Base-by-base conservation (phyloP, 192 early-diverging fungal species). In the Chytriomyces confervae region DNA sequence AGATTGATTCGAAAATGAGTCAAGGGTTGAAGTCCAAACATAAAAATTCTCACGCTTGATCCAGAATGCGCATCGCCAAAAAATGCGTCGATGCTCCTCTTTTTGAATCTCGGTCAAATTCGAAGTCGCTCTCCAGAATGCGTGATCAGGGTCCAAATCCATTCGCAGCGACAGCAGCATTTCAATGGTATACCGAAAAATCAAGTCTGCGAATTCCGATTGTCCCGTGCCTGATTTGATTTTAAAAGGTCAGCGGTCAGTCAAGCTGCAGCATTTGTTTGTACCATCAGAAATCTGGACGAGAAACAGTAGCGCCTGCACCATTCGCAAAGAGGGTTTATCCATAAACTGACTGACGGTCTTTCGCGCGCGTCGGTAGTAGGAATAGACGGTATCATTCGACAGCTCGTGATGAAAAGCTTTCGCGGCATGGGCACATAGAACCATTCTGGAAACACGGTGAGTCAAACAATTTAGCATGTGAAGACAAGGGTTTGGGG, bases 31-130 rank as follows among this genome's bases (percentile, higher is more conserved):
- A 57, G 53, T 18, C 20, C 53, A 3, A 20, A 57, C 53, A 20
- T 8, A 3, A 18, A 57, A 20, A 18, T 18, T 18, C 53, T 11
- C 20, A 57, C 53, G 53, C 20, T 57, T 57, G 2, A 57, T 57
- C 53, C 53, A 57, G 53, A 18, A 57, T 57, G 53, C 53, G 53
- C 53, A 57, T 18, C 53, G 53, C 53, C 53, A 57, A 57, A 57
- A 57, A 57, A 57, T 57, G 0, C 53, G 20, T 57, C 53, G 53
- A 11, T 18, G 11, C 3, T 57, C 53, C 53, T 57, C 53, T 57
- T 57, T 57, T 57, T 57, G 53, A 11, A 11, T 18, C 13, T 57
- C 53, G 20, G 53, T 11, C 20, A 57, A 20, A 20, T 57, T 57
- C 53, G 11, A 20, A 57, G 20, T 20, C 1, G 20, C 53, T 36